Base-by-base conservation (phyloP, 176 grass and related monocot species). In the Canna indica region DNA sequence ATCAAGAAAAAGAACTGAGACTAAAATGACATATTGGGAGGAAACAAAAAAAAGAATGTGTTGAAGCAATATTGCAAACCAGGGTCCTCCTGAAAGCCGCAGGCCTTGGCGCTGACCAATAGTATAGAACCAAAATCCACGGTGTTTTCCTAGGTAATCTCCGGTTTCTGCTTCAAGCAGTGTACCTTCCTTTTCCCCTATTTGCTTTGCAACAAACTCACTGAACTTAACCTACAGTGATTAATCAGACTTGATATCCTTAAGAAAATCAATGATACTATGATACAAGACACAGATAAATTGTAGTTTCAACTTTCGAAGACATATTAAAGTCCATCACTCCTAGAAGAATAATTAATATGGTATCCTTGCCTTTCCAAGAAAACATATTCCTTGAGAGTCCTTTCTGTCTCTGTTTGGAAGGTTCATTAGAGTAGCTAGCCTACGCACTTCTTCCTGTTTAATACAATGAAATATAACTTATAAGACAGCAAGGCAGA, bases 341-440 rank as follows among this genome's bases (percentile, higher is more conserved):
- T 35, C 14, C 15, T 38, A 24, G 6, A 24, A n/a, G 22, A 38
- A n/a, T 24, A 11, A 39, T 24, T 24, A 14, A 32, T 66, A 20
- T 66, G 35, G 28, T 18, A 38, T 26, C 7, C 42, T 78, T 80
- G 90, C 94, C 84, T 99, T 99, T 61, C 90, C 94, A 59, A 99
- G 90, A 76, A 93, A 99, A 67, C 90, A 99, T 83, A 99, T 93
- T 59, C 94, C 94, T 69, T 99, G 94, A 1, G 94, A 99, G 64
- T 99, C 94, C 77, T 93, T 99, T 67, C 94, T 85, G 59, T 75
- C 70, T 81, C 85, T 88, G 78, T 93, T 99, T 61, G 90, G 94
- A 56, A 99, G 84, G 45, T 68, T 73, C 90, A 99, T 76, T 72
- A 81, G 22, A 79, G 59, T 76, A 75, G 94, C 90, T 62, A 93